phyloP scores from a whole-genome alignment of 2,329 filamentous ascomycete genomes.

The Colletotrichum sublineola region DNA sequence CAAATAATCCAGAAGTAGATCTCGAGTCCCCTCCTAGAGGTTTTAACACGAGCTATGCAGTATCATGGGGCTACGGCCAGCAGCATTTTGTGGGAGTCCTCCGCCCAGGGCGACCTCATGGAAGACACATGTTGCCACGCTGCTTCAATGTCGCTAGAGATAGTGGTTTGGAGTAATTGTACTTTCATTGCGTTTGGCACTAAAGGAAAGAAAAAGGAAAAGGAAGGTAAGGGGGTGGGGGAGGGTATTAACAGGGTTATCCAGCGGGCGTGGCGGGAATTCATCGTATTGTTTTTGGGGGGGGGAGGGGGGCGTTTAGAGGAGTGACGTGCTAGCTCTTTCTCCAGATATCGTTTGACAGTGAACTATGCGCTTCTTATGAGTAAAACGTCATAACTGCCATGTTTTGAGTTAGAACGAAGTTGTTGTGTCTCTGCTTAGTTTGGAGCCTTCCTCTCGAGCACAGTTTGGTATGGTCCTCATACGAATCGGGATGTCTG shows the following conservation, averaged over 20 bases:
- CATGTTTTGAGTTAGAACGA: no score
- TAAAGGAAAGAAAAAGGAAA: background rate
- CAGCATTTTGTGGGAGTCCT: background rate
- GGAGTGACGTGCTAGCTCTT: background rate
- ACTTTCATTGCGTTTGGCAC: background rate
- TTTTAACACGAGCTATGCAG: background rate
- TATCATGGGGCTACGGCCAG: background rate
- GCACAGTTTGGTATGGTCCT: no score
- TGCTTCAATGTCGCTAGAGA: background rate
- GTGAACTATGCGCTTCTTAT: background rate
- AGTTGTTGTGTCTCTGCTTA: background rate
- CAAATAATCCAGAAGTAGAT: background rate
- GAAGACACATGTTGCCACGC: background rate
- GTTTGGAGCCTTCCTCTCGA: background rate
- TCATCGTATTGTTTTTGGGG: background rate
- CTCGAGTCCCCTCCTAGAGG: background rate
- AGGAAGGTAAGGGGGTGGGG: background rate
- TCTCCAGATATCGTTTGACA: background rate
- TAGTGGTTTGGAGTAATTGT: background rate
- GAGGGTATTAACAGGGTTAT: background rate
- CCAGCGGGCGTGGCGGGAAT: background rate
- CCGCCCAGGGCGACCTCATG: background rate
- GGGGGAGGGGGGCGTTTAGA: background rate
- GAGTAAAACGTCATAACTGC: background rate
- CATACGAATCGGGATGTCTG: background rate